Evolutionary conservation across 2,329 filamentous ascomycete species (phyloP).

Genomic region (Endocalyx cinctus): DNA sequence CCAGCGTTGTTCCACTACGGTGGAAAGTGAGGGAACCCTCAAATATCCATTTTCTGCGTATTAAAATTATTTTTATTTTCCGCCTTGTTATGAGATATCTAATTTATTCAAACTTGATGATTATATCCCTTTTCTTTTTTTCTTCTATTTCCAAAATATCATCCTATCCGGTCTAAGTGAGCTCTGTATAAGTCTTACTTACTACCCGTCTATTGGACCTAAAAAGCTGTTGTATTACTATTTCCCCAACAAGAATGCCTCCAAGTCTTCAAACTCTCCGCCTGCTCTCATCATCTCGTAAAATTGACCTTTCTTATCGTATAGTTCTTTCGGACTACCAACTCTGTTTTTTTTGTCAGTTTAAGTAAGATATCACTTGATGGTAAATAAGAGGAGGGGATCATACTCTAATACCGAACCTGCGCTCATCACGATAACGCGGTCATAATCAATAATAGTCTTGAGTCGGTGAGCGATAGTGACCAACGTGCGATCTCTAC

Average conservation of each 20-base stretch:
- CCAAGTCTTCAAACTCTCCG: slow-evolving; percentile 45
- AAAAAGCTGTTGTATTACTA: no score
- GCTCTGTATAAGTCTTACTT: no score
- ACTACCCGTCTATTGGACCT: no score
- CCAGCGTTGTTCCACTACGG: no score
- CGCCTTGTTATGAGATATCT: no score
- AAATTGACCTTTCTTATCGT: slow-evolving; percentile 40
- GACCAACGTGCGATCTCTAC: slow-evolving; percentile 46
- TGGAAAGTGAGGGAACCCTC: no score
- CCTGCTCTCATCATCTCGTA: slow-evolving; percentile 53
- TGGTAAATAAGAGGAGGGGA: not conserved
- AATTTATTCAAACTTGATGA: no score
- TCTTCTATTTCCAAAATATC: no score
- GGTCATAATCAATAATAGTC: slow-evolving; percentile 57
- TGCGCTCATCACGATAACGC: slow-evolving; percentile 51
- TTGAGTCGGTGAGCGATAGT: slow-evolving; percentile 54
- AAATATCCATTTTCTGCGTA: no score
- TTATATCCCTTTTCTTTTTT: no score
- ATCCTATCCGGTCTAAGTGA: no score
- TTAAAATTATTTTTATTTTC: no score
- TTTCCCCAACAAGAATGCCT: slow-evolving; percentile 29
- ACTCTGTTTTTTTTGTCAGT: slow-evolving; percentile 23
- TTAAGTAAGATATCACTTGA: slow-evolving; percentile 14
- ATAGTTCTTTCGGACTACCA: slow-evolving; percentile 44
- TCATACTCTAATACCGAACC: slow-evolving; percentile 50